Percentiles rank a stretch among this genome's conserved stretches.
Evolutionary conservation across 202 grass and related monocot species (phyloP).

Genomic region (Musa balbisiana): DNA sequence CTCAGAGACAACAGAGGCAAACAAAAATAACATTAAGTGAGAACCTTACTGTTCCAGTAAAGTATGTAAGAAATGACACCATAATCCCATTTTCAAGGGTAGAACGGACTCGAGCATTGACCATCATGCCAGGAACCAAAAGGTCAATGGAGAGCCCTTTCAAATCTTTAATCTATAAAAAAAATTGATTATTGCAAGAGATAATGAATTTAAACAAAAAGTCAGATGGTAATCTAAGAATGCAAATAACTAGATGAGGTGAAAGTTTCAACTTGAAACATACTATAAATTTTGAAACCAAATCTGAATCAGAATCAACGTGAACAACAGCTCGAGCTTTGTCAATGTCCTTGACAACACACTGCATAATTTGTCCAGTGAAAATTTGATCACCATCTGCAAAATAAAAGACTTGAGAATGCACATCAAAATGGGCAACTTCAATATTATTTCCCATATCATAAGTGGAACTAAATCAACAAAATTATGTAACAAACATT

Average conservation of each 20-base stretch:
- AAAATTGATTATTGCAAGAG: background rate
- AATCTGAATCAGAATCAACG: slow-evolving; percentile 62
- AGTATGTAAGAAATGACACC: slow-evolving; percentile 95
- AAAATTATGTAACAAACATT: background rate
- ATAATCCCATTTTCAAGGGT: slow-evolving; percentile 84
- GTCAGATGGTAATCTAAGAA: slow-evolving; percentile 15
- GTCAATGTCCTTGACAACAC: slow-evolving; percentile 69
- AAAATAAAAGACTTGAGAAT: slow-evolving; percentile 6
- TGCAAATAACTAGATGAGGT: slow-evolving; percentile 14
- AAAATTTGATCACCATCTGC: slow-evolving; percentile 50
- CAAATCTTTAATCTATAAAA: slow-evolving; percentile 66
- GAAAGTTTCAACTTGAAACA: slow-evolving; percentile 2
- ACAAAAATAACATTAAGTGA: slow-evolving; percentile 1
- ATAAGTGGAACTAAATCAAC: background rate
- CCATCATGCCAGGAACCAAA: slow-evolving; percentile 95
- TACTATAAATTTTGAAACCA: slow-evolving; percentile 78
- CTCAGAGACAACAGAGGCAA: slow-evolving; percentile 5
- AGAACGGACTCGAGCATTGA: slow-evolving; percentile 79
- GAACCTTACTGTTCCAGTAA: slow-evolving; percentile 79
- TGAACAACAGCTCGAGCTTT: slow-evolving; percentile 70
- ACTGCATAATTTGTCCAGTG: slow-evolving; percentile 52
- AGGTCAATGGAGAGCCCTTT: slow-evolving; percentile 93
- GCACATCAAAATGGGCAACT: background rate
- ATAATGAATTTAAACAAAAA: slow-evolving; percentile 19
- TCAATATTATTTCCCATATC: background rate